A percentile compares a stretch with the other conserved stretches of the same genome.
Conservation (phyloP, 371 early-diverging fungal species). For the Lichtheimia hyalospora region DNA sequence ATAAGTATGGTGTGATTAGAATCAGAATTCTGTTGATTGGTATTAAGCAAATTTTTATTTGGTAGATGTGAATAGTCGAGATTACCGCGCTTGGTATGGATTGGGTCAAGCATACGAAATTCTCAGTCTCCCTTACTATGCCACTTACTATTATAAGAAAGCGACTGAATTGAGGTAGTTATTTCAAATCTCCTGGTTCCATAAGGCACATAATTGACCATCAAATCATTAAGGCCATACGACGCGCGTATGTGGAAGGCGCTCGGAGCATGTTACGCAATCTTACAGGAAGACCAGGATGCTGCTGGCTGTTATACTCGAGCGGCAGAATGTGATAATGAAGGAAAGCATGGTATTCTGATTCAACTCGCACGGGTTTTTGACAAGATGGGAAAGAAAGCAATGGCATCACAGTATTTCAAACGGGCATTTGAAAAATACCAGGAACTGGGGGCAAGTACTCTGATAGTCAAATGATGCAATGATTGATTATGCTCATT, state of each 20-base stretch:
- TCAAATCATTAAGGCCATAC: slow-evolving; percentile 48
- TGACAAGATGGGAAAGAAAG: slow-evolving; percentile 49
- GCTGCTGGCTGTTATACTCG: slow-evolving; percentile 72
- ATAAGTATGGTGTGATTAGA: slow-evolving; percentile 48
- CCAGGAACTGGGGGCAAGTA: slow-evolving; percentile 39
- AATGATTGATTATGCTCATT: neutral
- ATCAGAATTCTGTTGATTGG: neutral
- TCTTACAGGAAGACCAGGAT: slow-evolving; percentile 43
- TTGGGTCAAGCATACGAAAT: slow-evolving; percentile 91
- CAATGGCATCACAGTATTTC: slow-evolving; percentile 62
- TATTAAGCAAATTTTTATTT: neutral
- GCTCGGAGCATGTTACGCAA: slow-evolving; percentile 70
- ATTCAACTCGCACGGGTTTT: slow-evolving; percentile 59
- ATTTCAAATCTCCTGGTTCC: neutral
- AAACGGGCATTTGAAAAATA: slow-evolving; percentile 47
- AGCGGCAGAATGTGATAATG: slow-evolving; percentile 59
- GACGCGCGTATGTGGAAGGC: slow-evolving; percentile 84
- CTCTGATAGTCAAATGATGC: neutral
- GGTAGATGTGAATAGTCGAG: slow-evolving; percentile 74
- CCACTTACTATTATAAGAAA: slow-evolving; percentile 82
- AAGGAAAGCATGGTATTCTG: slow-evolving; percentile 44
- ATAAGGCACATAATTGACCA: slow-evolving; percentile 2
- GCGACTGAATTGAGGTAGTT: slow-evolving; percentile 67
- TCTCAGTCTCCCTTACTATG: slow-evolving; percentile 77
- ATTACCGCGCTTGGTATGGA: slow-evolving; percentile 94